A percentile compares a stretch with the other conserved stretches of the same genome.
Evolutionary conservation across 1,139 yeast species (phyloP).

Genomic region (Debaryomycetaceae sp.): DNA sequence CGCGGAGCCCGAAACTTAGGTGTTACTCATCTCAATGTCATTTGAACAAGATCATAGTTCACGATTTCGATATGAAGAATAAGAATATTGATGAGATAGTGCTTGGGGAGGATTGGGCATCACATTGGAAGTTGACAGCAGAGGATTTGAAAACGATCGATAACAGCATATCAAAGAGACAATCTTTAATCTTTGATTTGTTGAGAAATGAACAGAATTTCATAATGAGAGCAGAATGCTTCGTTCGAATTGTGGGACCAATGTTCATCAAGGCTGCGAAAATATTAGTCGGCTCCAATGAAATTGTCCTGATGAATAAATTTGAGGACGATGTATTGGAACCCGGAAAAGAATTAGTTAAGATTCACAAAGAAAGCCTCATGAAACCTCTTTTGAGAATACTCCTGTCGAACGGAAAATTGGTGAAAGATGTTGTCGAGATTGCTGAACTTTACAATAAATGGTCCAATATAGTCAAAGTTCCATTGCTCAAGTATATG

Average conservation of each 20-base stretch:
- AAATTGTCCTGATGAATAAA: slow-evolving; percentile 32
- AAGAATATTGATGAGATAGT: slow-evolving; percentile 36
- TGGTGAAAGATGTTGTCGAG: slow-evolving; percentile 46
- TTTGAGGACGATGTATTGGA: slow-evolving; percentile 61
- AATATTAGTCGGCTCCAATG: slow-evolving; percentile 33
- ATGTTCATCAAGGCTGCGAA: slow-evolving; percentile 47
- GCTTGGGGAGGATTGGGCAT: slow-evolving; percentile 64
- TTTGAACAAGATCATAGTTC: slow-evolving; percentile 35
- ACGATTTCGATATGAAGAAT: slow-evolving; percentile 29
- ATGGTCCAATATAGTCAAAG: slow-evolving; percentile 63
- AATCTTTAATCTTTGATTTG: slow-evolving; percentile 74
- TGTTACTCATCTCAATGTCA: slow-evolving; percentile 41
- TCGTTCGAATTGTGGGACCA: slow-evolving; percentile 49
- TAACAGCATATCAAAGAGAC: slow-evolving; percentile 57
- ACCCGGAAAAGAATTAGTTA: slow-evolving; percentile 60
- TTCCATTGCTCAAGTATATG: slow-evolving; percentile 59
- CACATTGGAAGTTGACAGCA: slow-evolving; percentile 65
- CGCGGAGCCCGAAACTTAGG: slow-evolving; percentile 14
- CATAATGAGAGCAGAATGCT: slow-evolving; percentile 63
- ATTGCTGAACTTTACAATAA: slow-evolving; percentile 61
- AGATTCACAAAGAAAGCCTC: slow-evolving; percentile 53
- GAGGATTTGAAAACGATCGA: slow-evolving; percentile 55
- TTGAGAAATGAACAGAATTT: slow-evolving; percentile 75
- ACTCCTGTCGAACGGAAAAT: slow-evolving; percentile 57
- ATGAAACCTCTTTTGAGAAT: slow-evolving; percentile 49